Percentiles rank a stretch among this genome's conserved stretches.
phyloP scores from a whole-genome alignment of 495 filamentous ascomycete species.

The Penicillium desertorum region DNA sequence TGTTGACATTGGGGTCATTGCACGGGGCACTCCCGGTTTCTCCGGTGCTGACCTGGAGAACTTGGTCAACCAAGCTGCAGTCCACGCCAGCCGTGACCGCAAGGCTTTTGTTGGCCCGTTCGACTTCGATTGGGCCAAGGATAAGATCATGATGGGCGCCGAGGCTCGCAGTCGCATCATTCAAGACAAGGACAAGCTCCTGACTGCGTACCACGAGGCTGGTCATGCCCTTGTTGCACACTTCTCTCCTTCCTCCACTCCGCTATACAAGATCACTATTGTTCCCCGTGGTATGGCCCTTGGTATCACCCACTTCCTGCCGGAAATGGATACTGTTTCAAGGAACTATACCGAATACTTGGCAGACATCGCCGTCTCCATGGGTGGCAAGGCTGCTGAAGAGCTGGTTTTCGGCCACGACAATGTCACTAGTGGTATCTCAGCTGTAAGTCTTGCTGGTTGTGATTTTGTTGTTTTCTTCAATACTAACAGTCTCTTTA shows the following conservation, averaged over 20 bases:
- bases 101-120: constrained; percentile 65
- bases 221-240: constrained; percentile 89
- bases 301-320: constrained; percentile 79
- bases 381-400: constrained; percentile 94
- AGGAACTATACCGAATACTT: constrained; percentile 66
- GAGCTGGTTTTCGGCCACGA: constrained; percentile 88
- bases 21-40: constrained; percentile 83
- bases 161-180: constrained; percentile 87
- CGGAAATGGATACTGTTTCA: constrained; percentile 87
- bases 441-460: constrained; percentile 54
- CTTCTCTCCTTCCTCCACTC: constrained; percentile 67
- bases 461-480: neutral
- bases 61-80: constrained; percentile 91
- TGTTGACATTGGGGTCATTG: constrained; percentile 79
- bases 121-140: constrained; percentile 96
- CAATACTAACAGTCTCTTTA: constrained; percentile 31
- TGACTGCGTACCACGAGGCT: constrained; percentile 97
- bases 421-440: constrained; percentile 80
- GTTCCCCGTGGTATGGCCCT: constrained; percentile 84
- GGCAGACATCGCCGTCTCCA: constrained; percentile 73
- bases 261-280: constrained; percentile 94
- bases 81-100: constrained; percentile 83
- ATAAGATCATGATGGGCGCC: constrained; percentile 97
- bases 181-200: constrained; percentile 76
- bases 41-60: constrained; percentile 96